Evolutionary conservation across 2,329 filamentous ascomycete species (phyloP).

Genomic region (Ceratocystis albifundus): DNA sequence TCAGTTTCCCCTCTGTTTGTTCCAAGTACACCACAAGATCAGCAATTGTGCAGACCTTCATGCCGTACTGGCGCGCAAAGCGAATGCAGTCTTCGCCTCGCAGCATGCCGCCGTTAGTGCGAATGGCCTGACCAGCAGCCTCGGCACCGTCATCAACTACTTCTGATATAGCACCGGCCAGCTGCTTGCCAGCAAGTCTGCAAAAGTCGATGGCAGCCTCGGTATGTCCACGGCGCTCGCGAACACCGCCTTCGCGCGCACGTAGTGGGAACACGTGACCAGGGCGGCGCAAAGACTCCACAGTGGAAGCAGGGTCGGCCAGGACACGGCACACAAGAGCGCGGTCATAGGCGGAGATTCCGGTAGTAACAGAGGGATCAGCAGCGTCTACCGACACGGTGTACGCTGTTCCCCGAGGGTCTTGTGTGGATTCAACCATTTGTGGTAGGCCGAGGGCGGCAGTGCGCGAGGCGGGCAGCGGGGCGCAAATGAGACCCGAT

Average conservation of each 20-base stretch:
- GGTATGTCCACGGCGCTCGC: conserved; percentile 73
- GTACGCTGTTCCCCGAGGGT: conserved; percentile 86
- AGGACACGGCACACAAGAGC: conserved; percentile 69
- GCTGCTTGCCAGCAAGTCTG: conserved; percentile 63
- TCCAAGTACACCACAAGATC: conserved; percentile 73
- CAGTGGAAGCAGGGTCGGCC: conserved; percentile 49
- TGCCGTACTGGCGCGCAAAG: conserved; percentile 78
- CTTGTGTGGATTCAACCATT: conserved; percentile 67
- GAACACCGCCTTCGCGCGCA: conserved; percentile 67
- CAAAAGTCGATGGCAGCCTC: conserved; percentile 91
- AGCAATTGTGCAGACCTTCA: conserved; percentile 93
- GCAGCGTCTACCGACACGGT: conserved; percentile 77
- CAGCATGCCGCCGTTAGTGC: conserved; percentile 73
- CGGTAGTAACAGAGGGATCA: conserved; percentile 64
- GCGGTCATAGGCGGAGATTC: conserved; percentile 81
- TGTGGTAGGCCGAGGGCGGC: conserved; percentile 65
- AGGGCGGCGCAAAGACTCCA: conserved; percentile 61
- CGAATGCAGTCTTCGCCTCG: conserved; percentile 73
- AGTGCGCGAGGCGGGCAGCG: conserved; percentile 59
- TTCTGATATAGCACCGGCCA: conserved; percentile 79
- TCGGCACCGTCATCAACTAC: conserved; percentile 75
- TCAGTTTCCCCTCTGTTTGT: conserved; percentile 55
- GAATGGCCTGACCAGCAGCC: conserved; percentile 55
- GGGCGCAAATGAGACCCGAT: conserved; percentile 83
- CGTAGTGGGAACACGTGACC: conserved; percentile 84